Evolutionary conservation across 148 eudicot species (phyloP), one percentile per base, ranked within the genome.

Genomic region (Fagopyrum esculentum): DNA sequence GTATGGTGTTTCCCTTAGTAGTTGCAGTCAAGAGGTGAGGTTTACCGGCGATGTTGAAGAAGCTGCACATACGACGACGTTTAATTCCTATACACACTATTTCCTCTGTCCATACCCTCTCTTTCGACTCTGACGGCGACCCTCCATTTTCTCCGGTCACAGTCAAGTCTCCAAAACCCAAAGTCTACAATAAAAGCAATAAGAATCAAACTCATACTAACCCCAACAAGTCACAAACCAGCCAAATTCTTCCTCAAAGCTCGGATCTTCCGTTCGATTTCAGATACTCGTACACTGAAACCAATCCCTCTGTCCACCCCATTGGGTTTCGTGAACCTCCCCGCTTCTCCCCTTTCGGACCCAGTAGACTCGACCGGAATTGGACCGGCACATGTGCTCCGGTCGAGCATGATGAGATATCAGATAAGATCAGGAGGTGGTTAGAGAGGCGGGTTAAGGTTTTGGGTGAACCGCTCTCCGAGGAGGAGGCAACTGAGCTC

Each of bases 361-460:
- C 96, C 16, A 93, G 92, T n/a, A 85, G 98, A 48, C 84, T 95
- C 54, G 92, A 92, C 74, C 82, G 98, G 74, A 82, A 85, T 48
- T 95, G 98, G 98, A 89, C 92, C 48, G 98, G 98, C 12, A 87
- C 96, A 10, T 80, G 85, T 51, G 96, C 98, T 19, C 90, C 89
- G 75, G 84, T 79, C 1, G 69, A 13, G 22, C 76, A 35, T 45
- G 81, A 35, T 3, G 59, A 5, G 15, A 82, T 26, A 5, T 80
- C 82, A 72, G 59, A 78, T 71, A 81, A 61, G 44, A 47, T 11
- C 11, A 45, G 73, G 51, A 80, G 78, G 43, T 64, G 91, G 72
- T 81, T 75, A 19, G 80, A 78, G 70, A 71, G 85, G 75, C 81
- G 80, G 43, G 77, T 74, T 6, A 78, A 73, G 78, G 87, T 90